Evolutionary conservation across 371 early-diverging fungal genomes (phyloP).

Genomic region (Mucor ambiguus): DNA sequence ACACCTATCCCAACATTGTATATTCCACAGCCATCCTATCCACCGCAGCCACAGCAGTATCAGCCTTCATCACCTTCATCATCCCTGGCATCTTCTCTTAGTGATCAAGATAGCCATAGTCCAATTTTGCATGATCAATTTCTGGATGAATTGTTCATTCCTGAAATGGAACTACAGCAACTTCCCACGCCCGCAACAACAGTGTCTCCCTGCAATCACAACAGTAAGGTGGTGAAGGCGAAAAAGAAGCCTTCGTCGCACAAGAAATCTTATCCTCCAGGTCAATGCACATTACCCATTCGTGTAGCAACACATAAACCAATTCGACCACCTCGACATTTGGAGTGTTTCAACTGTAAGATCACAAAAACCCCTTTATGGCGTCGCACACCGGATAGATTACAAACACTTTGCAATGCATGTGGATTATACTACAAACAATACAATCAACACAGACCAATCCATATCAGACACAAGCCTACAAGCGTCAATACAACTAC

Average conservation of each 20-base stretch:
- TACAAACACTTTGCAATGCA: conserved; percentile 80
- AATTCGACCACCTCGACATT: conserved; percentile 30
- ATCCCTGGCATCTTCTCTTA: neutral
- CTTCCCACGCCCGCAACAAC: conserved; percentile 6
- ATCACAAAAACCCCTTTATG: conserved; percentile 80
- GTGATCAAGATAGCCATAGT: neutral
- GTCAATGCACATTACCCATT: conserved; percentile 14
- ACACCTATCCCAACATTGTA: conserved; percentile 12
- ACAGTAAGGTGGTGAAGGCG: neutral
- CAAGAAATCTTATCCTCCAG: conserved; percentile 3
- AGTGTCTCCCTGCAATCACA: neutral
- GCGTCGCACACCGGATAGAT: conserved; percentile 76
- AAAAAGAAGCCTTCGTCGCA: conserved; percentile 2
- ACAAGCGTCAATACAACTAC: neutral
- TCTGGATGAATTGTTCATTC: conserved; percentile 3
- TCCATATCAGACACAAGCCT: conserved; percentile 59
- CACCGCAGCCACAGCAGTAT: neutral
- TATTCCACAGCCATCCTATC: neutral
- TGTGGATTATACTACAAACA: conserved; percentile 82
- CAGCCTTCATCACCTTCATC: conserved; percentile 5
- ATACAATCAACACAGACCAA: conserved; percentile 69
- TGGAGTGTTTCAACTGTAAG: conserved; percentile 79
- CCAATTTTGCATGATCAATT: conserved; percentile 5
- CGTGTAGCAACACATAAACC: conserved; percentile 9
- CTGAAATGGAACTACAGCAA: conserved; percentile 2